phyloP scores from a whole-genome alignment of 176 grass and related monocot genomes.

The Triticum timopheevii region DNA sequence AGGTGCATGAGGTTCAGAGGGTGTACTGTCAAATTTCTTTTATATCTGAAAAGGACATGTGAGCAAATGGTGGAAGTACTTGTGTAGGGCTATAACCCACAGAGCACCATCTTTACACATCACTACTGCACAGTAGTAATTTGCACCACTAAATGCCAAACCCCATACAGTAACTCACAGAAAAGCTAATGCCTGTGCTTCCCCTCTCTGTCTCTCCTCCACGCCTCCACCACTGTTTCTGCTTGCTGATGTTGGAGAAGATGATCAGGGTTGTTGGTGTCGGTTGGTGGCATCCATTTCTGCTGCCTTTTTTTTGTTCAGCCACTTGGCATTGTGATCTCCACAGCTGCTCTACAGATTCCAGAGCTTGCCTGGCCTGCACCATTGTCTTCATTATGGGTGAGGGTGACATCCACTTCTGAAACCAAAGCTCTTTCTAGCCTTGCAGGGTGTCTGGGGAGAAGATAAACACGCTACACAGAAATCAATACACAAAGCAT shows the following conservation, averaged over 20 bases:
- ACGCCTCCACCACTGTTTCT: neutral
- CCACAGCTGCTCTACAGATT: neutral
- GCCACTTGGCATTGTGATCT: neutral
- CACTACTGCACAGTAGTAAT: neutral
- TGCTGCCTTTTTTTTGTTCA: neutral
- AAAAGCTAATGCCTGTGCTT: neutral
- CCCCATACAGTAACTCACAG: neutral
- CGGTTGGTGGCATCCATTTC: neutral
- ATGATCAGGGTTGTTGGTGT: neutral
- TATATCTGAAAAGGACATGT: slow-evolving; percentile 8
- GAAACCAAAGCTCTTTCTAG: neutral
- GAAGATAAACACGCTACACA: slow-evolving; percentile 31
- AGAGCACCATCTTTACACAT: neutral
- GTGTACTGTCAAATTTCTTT: slow-evolving; percentile 4
- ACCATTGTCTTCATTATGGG: neutral
- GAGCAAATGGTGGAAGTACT: slow-evolving; percentile 9
- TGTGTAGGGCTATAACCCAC: neutral
- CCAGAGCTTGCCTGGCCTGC: no score
- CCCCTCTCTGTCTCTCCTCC: neutral
- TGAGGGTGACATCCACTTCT: neutral
- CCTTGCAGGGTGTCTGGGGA: slow-evolving; percentile 11
- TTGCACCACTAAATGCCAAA: neutral
- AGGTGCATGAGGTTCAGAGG: neutral
- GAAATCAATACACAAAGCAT: neutral
- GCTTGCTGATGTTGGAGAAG: neutral